Evolutionary conservation across 768 basidiomycete species (phyloP).

Genomic region (Tylopilus sp.): DNA sequence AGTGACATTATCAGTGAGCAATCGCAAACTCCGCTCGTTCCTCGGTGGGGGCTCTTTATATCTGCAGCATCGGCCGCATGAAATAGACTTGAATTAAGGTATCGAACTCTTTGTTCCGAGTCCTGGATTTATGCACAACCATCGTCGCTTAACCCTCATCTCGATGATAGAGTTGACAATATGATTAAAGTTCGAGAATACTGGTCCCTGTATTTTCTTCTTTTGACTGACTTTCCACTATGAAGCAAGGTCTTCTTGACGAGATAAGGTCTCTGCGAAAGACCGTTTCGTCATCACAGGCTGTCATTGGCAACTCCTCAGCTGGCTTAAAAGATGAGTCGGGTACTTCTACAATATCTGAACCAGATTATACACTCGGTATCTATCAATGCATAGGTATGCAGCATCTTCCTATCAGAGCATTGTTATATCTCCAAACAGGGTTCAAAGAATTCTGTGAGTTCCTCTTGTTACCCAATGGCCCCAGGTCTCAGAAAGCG

Average conservation of each 20-base stretch:
- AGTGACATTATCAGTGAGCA: slow-evolving; percentile 72
- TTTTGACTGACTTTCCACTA: slow-evolving; percentile 1
- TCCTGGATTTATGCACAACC: slow-evolving; percentile 89
- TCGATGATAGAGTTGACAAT: slow-evolving; percentile 78
- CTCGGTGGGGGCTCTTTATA: slow-evolving; percentile 44
- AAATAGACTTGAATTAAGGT: slow-evolving; percentile 44
- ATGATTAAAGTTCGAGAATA: slow-evolving; percentile 71
- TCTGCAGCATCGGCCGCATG: background rate
- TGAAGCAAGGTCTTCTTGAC: slow-evolving; percentile 71
- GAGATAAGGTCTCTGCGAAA: slow-evolving; percentile 64
- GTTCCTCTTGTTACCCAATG: slow-evolving; percentile 50
- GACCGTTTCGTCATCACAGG: slow-evolving; percentile 12
- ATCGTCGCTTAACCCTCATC: slow-evolving; percentile 54
- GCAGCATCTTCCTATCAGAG: slow-evolving; percentile 4
- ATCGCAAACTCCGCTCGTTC: slow-evolving; percentile 39
- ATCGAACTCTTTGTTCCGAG: slow-evolving; percentile 76
- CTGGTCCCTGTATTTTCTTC: background rate
- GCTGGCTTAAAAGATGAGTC: no score
- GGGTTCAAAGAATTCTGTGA: slow-evolving; percentile 90
- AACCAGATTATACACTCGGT: slow-evolving; percentile 67
- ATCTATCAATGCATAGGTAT: slow-evolving; percentile 94
- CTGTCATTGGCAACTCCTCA: background rate
- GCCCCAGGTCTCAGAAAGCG: slow-evolving; percentile 35
- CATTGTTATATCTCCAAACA: slow-evolving; percentile 31
- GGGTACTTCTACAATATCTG: background rate